Base-by-base conservation (phyloP, 1,284 basidiomycete species). In the Trichosporon sp. region DNA sequence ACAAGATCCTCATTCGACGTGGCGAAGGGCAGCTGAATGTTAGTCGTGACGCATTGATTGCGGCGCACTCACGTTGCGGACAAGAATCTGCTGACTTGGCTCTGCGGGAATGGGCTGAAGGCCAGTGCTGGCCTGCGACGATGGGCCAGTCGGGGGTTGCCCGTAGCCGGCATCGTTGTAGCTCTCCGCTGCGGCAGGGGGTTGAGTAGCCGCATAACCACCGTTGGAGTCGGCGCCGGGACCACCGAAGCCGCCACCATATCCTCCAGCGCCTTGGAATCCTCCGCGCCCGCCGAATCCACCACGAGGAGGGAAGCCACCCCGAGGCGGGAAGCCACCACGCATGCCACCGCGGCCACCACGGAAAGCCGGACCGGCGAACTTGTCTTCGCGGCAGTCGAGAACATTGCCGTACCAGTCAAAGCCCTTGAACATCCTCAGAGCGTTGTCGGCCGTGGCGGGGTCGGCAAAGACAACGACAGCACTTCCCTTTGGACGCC, bases 1-100 rank as follows among this genome's bases (percentile, higher is more conserved):
- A 98, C 95, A 31, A 99, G 83, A 77, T 99, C 95, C 76, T 98
- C 95, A 79, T 98, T 96, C n/a, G 94, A 92, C 34, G 95, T 99
- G 16, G 94, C 97, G 93, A 94, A 98, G 0, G 95, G 95, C 19
- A 99, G 82, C 93, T 97, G 71, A 11, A 11, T 6, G 46, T 63
- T 37, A 14, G 49, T 23, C 23, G 33, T 32, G 32, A 27, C 19
- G 31, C 7, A 59, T 6, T 29, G 36, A 33, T 14, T 21, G 32
- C 16, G 14, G 23, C 46, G 27, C 7, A 87, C 93, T 81, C 79
- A 95, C 93, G 79, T 98, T 98, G 80, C 91, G 89, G 72, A 97
- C 95, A 86, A 95, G 91, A 75, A 99, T 97, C 82, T 99, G 95
- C 78, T 92, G 90, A 75, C 89, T 93, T 1, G 95, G 94, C 71